Base-by-base conservation (phyloP, 495 filamentous ascomycete genomes). In the Patellaria atrata region DNA sequence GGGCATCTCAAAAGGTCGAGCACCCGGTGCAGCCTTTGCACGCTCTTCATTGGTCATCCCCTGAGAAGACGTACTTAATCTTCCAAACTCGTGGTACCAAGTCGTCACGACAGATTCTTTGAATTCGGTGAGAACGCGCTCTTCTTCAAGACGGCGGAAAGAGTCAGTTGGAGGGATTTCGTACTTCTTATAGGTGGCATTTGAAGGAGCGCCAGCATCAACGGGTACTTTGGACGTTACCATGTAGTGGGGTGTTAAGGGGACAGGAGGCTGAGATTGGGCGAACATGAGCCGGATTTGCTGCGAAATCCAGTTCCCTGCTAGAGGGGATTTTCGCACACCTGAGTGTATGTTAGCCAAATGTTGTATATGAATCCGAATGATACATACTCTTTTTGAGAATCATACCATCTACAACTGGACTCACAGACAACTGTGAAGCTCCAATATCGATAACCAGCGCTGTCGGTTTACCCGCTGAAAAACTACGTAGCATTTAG, bases 41-140 rank as follows among this genome's bases (percentile, higher is more conserved):
- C 70, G 58, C 20, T 92, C 85, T 42, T 84, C 70, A 48, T 79
- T 79, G 2, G 62, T 56, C n/a, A 63, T 55, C 22, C 70, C 68
- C 16, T 60, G 62, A 7, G 38, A 38, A 41, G 71, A 74, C 22
- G 66, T 63, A 4, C 67, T 63, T 37, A 79, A 72, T 15, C 71
- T 68, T 34, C 77, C 78, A 0, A 81, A 82, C 1, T 84, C 83
- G n/a, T 69, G 66, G n/a, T n/a, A n/a, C 87, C 87, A 96, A 18
- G 85, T 72, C 52, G 92, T 80, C 17, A 94, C 87, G 27, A 94
- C 84, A 30, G 77, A 87, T 61, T 97, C 91, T 62, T 97, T 97
- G 67, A 94, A 97, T 51, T 94, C 82, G 24, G 78, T 81, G 15
- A 96, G 59, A 10, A 94, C 78, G 27, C 89, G 81, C 48, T 96